Evolutionary conservation across 129 eudicot species (phyloP).

Genomic region (Ambrosia artemisiifolia): DNA sequence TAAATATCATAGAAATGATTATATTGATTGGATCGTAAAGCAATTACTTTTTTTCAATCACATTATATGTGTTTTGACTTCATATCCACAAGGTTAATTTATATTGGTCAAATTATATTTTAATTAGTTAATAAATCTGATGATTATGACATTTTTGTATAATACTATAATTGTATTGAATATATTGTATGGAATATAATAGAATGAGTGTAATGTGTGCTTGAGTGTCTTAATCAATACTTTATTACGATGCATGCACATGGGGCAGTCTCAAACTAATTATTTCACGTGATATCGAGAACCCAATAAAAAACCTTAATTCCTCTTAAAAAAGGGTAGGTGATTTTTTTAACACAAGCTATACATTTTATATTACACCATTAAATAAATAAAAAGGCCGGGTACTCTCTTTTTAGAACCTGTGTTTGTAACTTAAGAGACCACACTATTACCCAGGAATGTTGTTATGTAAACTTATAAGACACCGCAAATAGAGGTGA

Average conservation of each 20-base stretch:
- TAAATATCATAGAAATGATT: not conserved
- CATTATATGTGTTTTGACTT: constrained; percentile 8
- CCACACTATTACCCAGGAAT: too few species aligned
- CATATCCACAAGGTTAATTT: constrained; percentile 10
- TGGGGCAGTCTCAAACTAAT: constrained; percentile 13
- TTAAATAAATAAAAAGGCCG: not conserved
- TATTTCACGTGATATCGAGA: constrained; percentile 15
- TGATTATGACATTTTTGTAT: not conserved
- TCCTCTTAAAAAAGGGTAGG: not conserved
- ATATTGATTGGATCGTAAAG: not conserved
- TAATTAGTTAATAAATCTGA: constrained; percentile 6
- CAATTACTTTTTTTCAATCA: not conserved
- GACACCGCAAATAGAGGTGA: too few species aligned
- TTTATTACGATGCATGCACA: constrained; percentile 14
- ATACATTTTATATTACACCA: not conserved
- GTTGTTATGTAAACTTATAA: too few species aligned
- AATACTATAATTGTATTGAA: not conserved
- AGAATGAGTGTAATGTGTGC: constrained; percentile 32
- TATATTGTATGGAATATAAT: constrained; percentile 16
- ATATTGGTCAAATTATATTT: constrained; percentile 17
- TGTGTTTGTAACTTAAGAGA: too few species aligned
- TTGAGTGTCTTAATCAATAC: constrained; percentile 22
- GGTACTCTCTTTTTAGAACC: too few species aligned
- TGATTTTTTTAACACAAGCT: too few species aligned
- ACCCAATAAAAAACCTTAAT: not conserved